Base-by-base conservation (phyloP, 1,284 basidiomycete genomes). In the Flammula alnicola region DNA sequence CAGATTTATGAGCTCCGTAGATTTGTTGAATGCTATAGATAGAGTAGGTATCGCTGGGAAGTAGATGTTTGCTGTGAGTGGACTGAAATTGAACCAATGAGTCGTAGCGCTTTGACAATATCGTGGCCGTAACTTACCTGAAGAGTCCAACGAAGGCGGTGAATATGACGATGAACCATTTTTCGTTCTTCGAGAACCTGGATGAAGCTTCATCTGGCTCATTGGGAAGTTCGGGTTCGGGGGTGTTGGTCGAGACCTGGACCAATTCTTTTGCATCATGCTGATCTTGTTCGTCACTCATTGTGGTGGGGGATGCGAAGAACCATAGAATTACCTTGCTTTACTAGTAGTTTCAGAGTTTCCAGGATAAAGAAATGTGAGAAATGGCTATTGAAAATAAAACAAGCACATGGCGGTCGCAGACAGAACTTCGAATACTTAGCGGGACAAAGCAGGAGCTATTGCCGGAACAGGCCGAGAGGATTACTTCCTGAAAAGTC, bases 11-110 rank as follows among this genome's bases (percentile, higher is more conserved):
- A 83, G 68, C 56, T 90, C 86, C 2, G 76, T 74, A 0, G 83
- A 79, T 52, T 84, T 81, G 56, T 83, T 57, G 53, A 93, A 88
- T 2, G 74, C 85, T 3, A 55, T 52, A 0, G 84, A 75, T 17
- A 93, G 74, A 1, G 77, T 74, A 0, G 88, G 89, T 43, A 93
- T 86, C 1, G 86, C 86, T 8, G 89, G 88, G 54, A 91, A 81
- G 63, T 90, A 93, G 47, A 90, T 85, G 52, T 85, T 91, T 4
- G 85, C 77, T 2, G 88, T 85, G 20, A 92, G 65, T 3, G 88
- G 86, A 59, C 86, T 89, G 49, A 5, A 27, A 30, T 47, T 31
- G 3, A 19, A 37, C 20, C 9, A 25, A 16, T 38, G 14, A 30
- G 42, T 44, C 23, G 25, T 39, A n/a, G 30, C 20, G 6, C 19